A percentile compares a stretch with the other conserved stretches of the same genome.
These are phyloP conservation scores for Solanum hybrid DNA, from an alignment of 305 asterid species.

Conservation along the genomic window DNA sequence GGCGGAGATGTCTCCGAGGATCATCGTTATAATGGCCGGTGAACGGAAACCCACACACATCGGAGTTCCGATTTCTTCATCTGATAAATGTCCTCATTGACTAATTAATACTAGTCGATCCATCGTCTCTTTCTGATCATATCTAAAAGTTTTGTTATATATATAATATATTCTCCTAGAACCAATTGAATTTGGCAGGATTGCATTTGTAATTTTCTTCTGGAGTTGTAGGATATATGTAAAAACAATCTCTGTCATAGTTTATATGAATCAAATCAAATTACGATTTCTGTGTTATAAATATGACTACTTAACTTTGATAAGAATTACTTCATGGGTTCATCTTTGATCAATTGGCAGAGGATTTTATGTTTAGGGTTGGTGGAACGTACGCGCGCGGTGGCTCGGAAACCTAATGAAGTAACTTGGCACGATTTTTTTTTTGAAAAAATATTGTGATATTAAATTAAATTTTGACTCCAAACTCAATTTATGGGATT, in stretches of 20 bases:
- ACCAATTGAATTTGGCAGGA: neutral
- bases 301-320: neutral
- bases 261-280: neutral
- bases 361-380: neutral
- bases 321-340: no score
- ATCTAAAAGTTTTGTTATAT: neutral
- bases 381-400: neutral
- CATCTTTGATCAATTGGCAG: neutral
- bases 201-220: neutral
- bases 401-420: neutral
- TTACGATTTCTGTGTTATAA: neutral
- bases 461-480: neutral
- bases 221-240: neutral
- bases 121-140: neutral
- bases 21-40: slow-evolving; percentile 66
- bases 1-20: slow-evolving; percentile 29
- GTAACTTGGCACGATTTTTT: neutral
- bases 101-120: neutral
- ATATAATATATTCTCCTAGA: neutral
- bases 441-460: no score
- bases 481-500: neutral
- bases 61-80: slow-evolving; percentile 31
- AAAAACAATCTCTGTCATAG: neutral
- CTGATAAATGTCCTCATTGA: neutral
- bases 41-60: slow-evolving; percentile 45